Conservation (phyloP, 345 rosid genomes). For the Eucalyptus caleyi region DNA sequence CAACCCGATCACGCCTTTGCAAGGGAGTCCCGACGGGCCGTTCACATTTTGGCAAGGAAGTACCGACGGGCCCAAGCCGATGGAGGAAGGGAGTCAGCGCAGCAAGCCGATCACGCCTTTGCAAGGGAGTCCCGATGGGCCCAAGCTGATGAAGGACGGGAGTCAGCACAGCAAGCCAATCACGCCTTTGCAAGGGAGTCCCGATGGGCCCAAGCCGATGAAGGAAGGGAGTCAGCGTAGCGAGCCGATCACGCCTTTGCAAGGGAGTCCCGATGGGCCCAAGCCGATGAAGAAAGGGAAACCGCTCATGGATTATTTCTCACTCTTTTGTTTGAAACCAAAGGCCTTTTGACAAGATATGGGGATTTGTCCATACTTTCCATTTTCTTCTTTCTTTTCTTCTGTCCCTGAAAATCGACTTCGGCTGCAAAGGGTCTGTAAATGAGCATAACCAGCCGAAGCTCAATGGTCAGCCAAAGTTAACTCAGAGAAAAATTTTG, state of each 20-base stretch:
- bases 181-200: neutral
- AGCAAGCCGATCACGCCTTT: neutral
- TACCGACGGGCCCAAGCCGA: neutral
- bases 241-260: neutral
- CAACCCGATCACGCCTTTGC: neutral
- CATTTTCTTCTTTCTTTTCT: neutral
- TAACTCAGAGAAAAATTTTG: constrained; percentile 20
- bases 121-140: neutral
- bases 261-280: neutral
- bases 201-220: neutral
- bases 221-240: neutral
- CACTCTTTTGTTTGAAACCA: neutral
- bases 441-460: constrained; percentile 36
- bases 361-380: constrained; percentile 8
- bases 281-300: neutral
- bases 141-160: neutral
- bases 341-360: neutral
- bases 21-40: neutral
- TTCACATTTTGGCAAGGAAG: too few relatives aligned
- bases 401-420: neutral
- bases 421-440: neutral
- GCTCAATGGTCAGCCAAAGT: constrained; percentile 27
- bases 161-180: neutral
- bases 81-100: neutral
- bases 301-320: neutral